phyloP scores from a whole-genome alignment of 805 yeast genomes.

The Candida xyloterini region DNA sequence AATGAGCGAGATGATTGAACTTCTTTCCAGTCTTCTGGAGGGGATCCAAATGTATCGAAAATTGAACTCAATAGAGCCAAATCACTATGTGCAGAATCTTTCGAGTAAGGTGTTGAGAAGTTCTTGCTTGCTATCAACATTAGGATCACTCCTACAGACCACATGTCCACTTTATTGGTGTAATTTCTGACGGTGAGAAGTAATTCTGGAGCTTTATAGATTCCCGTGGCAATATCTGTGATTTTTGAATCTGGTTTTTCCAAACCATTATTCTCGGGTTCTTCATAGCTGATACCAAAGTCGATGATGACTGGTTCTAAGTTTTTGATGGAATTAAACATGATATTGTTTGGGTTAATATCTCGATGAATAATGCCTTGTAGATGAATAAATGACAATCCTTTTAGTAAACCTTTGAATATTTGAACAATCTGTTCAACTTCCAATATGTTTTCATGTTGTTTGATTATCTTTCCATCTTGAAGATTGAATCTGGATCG shows the following conservation, averaged over 20 bases:
- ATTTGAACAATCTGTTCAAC: slow-evolving; percentile 26
- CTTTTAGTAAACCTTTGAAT: slow-evolving; percentile 39
- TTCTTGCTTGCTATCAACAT: slow-evolving; percentile 47
- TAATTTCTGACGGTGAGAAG: slow-evolving; percentile 59
- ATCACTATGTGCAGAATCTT: slow-evolving; percentile 49
- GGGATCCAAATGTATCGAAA: slow-evolving; percentile 62
- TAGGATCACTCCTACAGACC: slow-evolving; percentile 67
- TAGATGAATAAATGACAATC: slow-evolving; percentile 62
- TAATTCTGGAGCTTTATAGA: slow-evolving; percentile 73
- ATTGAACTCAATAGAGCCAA: slow-evolving; percentile 54
- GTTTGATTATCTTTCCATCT: slow-evolving; percentile 17
- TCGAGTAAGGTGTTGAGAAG: slow-evolving; percentile 37
- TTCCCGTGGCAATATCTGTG: slow-evolving; percentile 63
- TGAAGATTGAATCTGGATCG: slow-evolving; percentile 21
- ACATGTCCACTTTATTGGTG: slow-evolving; percentile 56
- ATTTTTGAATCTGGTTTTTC: slow-evolving; percentile 44
- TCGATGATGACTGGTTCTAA: slow-evolving; percentile 38
- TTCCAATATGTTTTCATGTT: slow-evolving; percentile 16
- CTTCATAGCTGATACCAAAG: slow-evolving; percentile 38
- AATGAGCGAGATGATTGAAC: slow-evolving; percentile 38
- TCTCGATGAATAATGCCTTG: slow-evolving; percentile 69
- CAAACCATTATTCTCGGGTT: slow-evolving; percentile 64
- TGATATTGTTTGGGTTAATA: slow-evolving; percentile 69
- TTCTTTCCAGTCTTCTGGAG: slow-evolving; percentile 46
- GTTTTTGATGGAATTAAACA: slow-evolving; percentile 27